Conservation (phyloP, 1,284 basidiomycete species). For the Waitea zeae region DNA sequence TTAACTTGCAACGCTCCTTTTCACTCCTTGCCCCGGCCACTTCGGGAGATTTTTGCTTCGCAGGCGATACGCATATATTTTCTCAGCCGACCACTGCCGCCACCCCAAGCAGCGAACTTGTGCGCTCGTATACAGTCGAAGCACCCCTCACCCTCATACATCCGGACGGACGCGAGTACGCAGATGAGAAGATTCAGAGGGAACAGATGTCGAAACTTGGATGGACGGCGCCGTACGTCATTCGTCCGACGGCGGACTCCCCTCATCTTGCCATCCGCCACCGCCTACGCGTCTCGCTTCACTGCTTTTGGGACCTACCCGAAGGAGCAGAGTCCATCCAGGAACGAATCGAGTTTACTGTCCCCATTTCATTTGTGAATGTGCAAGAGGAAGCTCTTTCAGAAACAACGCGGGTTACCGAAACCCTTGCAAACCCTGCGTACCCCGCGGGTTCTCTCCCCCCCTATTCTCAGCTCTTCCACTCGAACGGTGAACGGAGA, state of each 20-base stretch:
- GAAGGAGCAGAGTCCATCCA: neutral
- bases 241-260: neutral
- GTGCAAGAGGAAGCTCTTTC: neutral
- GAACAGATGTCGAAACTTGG: neutral
- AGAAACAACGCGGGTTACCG: conserved; percentile 1
- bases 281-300: neutral
- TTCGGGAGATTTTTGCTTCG: conserved; percentile 25
- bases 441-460: conserved; percentile 22
- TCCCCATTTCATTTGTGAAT: neutral
- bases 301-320: neutral
- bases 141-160: neutral
- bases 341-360: neutral
- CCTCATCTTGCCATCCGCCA: neutral
- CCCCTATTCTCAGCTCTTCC: conserved; percentile 59
- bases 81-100: conserved; percentile 14
- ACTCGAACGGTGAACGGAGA: conserved; percentile 52
- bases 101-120: neutral
- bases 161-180: neutral
- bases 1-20: conserved; percentile 30
- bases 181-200: neutral
- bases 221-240: conserved; percentile 5
- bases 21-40: conserved; percentile 32
- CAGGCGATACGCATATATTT: conserved; percentile 27
- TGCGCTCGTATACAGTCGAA: neutral
- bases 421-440: neutral